Conservation (phyloP, 1,284 basidiomycete species). For the Mycena citricolor region DNA sequence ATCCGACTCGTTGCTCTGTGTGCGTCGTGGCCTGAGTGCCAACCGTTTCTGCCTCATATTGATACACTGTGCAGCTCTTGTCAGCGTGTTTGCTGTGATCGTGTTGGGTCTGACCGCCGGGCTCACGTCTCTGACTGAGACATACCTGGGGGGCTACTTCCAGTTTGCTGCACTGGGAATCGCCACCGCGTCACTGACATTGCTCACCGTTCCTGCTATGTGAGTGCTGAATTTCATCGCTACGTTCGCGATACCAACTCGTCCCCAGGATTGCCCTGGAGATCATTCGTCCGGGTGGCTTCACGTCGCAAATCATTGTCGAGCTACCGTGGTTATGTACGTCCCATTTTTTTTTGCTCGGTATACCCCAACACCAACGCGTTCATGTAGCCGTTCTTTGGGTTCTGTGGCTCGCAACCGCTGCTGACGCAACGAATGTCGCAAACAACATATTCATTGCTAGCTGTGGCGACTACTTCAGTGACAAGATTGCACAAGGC, state of each 20-base stretch:
- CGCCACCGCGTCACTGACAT: constrained; percentile 40
- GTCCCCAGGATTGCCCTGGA: constrained; percentile 41
- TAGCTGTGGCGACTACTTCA: background rate
- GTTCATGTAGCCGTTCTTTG: constrained; percentile 44
- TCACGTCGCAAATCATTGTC: constrained; percentile 43
- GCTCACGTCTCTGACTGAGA: constrained; percentile 27
- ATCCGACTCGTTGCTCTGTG: constrained; percentile 4
- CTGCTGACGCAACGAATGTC: constrained; percentile 34
- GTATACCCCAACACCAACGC: background rate
- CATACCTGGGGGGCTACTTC: constrained; percentile 26
- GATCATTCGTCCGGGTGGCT: constrained; percentile 40
- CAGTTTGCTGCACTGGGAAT: constrained; percentile 40
- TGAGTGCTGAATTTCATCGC: constrained; percentile 28
- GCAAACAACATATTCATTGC: constrained; percentile 18
- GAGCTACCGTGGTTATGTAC: constrained; percentile 45
- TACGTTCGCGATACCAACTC: constrained; percentile 8
- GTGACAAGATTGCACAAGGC: constrained; percentile 19
- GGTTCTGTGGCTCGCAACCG: constrained; percentile 56
- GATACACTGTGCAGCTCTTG: constrained; percentile 21
- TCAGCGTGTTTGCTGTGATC: constrained; percentile 28
- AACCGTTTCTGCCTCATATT: background rate
- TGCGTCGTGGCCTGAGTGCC: background rate
- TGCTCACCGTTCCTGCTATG: constrained; percentile 47
- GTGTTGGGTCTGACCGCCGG: constrained; percentile 31
- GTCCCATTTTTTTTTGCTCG: constrained; percentile 14